Base-by-base conservation (phyloP, 2,329 filamentous ascomycete genomes). In the Stachybotrys echinatus region DNA sequence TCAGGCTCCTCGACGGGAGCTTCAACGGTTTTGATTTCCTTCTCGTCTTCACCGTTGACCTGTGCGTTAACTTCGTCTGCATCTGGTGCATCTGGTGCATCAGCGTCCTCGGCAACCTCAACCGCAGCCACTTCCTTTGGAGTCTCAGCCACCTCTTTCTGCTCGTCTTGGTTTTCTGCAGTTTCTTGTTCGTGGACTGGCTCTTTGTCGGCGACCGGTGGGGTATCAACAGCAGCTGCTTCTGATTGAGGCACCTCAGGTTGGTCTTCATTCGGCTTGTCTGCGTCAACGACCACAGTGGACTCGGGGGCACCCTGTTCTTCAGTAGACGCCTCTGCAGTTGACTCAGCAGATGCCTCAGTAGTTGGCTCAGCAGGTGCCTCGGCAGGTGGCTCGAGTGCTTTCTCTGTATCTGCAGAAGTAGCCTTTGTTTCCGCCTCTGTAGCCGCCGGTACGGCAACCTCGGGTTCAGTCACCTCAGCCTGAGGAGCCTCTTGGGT, bases 371-470 rank as follows among this genome's bases (percentile, higher is more conserved):
- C 39, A 42, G 39, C 49, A 23, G 50, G 42, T 43, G 44, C 48
- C 48, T 59, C 54, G 45, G 56, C 60, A 45, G 47, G 37, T 45
- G 51, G 50, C 19, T 51, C 55, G 21, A 49, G 37, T 38, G 49
- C 45, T 18, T 55, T 52, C 12, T 52, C 48, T 21, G 54, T 48
- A 46, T 37, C 31, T 42, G 48, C 45, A 38, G 39, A 39, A 14
- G 37, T 27, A 20, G 48, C 37, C 12, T 46, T 45, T 19, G 47
- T 37, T 21, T 40, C 38, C 49, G 23, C 52, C 42, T 42, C 49
- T 48, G 23, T 51, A 49, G 42, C 49, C 22, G 45, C 45, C 43
- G 44, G 48, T 46, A 40, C n/a, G 42, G 20, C 18, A n/a, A 40
- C 48, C 42, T 48, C 51, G 7, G 43, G 23, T 5, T 54, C 50